These are phyloP conservation scores for Lodderomyces parapsilosis DNA, from an alignment of 1,139 yeast species.

Conservation along the genomic window DNA sequence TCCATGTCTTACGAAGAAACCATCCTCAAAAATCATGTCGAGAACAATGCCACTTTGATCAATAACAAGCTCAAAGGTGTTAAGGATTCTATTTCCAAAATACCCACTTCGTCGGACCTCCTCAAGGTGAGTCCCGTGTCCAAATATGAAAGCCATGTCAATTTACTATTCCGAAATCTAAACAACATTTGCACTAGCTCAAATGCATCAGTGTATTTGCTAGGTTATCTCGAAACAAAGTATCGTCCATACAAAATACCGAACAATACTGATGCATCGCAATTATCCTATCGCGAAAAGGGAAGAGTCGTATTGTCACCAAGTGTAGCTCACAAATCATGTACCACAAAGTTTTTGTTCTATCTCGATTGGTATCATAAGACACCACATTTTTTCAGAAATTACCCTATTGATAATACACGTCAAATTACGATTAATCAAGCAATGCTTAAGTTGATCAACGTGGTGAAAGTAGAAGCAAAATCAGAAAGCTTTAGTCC, in stretches of 20 bases:
- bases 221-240: constrained; percentile 33
- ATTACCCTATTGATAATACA: constrained; percentile 8
- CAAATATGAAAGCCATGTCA: constrained; percentile 34
- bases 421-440: constrained; percentile 10
- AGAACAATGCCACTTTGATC: constrained; percentile 23
- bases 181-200: constrained; percentile 23
- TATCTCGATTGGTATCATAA: constrained; percentile 40
- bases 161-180: constrained; percentile 25
- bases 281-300: constrained; percentile 8
- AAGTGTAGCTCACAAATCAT: constrained; percentile 13
- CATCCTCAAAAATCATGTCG: constrained; percentile 33
- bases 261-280: not conserved
- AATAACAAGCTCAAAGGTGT: constrained; percentile 13
- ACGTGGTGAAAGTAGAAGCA: constrained; percentile 21
- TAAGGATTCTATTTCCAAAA: constrained; percentile 23
- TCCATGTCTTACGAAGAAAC: constrained; percentile 35
- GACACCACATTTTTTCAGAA: constrained; percentile 22
- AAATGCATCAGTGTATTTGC: constrained; percentile 27
- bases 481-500: constrained; percentile 15
- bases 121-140: constrained; percentile 30
- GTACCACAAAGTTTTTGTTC: constrained; percentile 28
- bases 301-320: constrained; percentile 24
- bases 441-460: constrained; percentile 19
- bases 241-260: constrained; percentile 18
- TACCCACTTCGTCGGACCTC: constrained; percentile 33